These are phyloP conservation scores for Elongisporangium senticosum DNA, from an alignment of 352 stramenopile species.

Conservation along the genomic window DNA sequence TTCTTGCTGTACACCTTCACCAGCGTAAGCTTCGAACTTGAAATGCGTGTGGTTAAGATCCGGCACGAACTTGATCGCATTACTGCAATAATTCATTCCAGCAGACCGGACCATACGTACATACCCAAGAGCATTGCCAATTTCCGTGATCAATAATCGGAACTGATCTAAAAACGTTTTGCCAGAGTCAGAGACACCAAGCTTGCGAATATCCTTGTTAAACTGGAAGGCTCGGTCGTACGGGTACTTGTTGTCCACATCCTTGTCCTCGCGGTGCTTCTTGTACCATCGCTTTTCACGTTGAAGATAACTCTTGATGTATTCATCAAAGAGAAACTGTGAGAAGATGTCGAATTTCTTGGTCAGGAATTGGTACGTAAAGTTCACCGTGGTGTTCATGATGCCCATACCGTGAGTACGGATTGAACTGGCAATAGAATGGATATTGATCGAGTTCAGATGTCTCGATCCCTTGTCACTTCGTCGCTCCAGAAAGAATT, in stretches of 20 bases:
- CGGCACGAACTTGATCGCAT: conserved; percentile 90
- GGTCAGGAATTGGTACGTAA: conserved; percentile 93
- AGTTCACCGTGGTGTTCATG: conserved; percentile 94
- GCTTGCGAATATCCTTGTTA: conserved; percentile 87
- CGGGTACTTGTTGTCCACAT: conserved; percentile 92
- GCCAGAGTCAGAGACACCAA: conserved; percentile 80
- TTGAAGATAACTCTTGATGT: conserved; percentile 92
- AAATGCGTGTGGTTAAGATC: conserved; percentile 87
- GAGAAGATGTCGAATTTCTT: conserved; percentile 90
- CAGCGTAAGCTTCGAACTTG: conserved; percentile 70
- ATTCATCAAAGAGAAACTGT: conserved; percentile 92
- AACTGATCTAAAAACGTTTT: conserved; percentile 90
- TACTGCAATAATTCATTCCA: conserved; percentile 90
- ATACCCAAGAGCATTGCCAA: conserved; percentile 91
- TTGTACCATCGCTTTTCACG: conserved; percentile 92
- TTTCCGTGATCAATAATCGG: conserved; percentile 88
- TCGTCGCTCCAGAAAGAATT: conserved; percentile 92
- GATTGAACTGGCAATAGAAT: conserved; percentile 88
- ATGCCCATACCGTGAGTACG: conserved; percentile 95
- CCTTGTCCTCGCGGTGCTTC: conserved; percentile 85
- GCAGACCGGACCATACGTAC: conserved; percentile 92
- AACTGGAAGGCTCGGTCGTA: conserved; percentile 90
- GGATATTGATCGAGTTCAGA: conserved; percentile 92
- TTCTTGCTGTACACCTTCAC: conserved; percentile 47
- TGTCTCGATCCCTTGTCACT: conserved; percentile 90